phyloP scores from a whole-genome alignment of 805 yeast genomes.

The Phaffomyces opuntiae region DNA sequence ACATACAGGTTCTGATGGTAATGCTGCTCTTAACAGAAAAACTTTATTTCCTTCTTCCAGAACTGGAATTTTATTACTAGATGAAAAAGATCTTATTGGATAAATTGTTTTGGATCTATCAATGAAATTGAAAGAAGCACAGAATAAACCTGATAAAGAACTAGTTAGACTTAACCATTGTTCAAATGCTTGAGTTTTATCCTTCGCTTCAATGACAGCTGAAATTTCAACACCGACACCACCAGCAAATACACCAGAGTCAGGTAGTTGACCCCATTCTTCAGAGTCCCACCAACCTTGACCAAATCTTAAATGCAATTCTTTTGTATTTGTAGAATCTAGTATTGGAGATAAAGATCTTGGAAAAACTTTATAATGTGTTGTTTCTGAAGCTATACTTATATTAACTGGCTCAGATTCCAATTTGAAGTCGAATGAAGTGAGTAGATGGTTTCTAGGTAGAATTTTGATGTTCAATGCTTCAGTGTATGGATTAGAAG shows the following conservation, averaged over 20 bases:
- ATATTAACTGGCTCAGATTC: slow-evolving; percentile 40
- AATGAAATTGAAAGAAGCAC: slow-evolving; percentile 89
- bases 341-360: slow-evolving; percentile 73
- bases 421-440: slow-evolving; percentile 65
- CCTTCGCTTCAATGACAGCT: slow-evolving; percentile 69
- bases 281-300: slow-evolving; percentile 96
- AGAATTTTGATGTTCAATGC: slow-evolving; percentile 57
- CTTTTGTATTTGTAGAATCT: slow-evolving; percentile 57
- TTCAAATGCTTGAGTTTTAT: slow-evolving; percentile 44
- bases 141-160: slow-evolving; percentile 81
- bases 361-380: slow-evolving; percentile 70
- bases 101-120: slow-evolving; percentile 72
- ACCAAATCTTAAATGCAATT: slow-evolving; percentile 77
- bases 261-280: slow-evolving; percentile 78
- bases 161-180: slow-evolving; percentile 71
- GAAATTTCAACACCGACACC: slow-evolving; percentile 95
- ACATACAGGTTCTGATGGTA: slow-evolving; percentile 93
- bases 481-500: slow-evolving; percentile 47
- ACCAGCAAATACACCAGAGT: slow-evolving; percentile 65
- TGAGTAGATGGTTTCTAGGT: slow-evolving; percentile 60
- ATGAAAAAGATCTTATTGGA: slow-evolving; percentile 38
- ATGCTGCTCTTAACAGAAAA: slow-evolving; percentile 69
- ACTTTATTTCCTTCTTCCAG: slow-evolving; percentile 31
- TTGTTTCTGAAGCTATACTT: slow-evolving; percentile 14
- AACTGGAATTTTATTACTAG: slow-evolving; percentile 21